phyloP scores from a whole-genome alignment of 2,329 filamentous ascomycete genomes.

The Alternaria longipes region DNA sequence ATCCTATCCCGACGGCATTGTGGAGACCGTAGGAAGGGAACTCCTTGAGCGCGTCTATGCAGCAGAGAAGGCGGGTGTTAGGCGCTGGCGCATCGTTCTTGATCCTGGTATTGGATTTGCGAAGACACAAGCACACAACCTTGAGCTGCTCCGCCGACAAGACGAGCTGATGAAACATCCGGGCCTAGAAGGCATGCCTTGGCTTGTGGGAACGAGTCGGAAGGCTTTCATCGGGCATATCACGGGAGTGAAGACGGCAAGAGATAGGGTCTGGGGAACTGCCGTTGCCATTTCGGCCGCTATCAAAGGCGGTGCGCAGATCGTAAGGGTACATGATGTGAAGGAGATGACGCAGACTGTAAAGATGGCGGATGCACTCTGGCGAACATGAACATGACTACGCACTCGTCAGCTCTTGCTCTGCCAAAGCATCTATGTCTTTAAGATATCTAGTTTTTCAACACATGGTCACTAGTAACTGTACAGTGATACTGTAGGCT shows the following conservation, averaged over 20 bases:
- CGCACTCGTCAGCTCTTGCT: too few relatives aligned
- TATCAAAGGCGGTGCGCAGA: constrained; percentile 85
- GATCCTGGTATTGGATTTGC: constrained; percentile 96
- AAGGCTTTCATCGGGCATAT: constrained; percentile 89
- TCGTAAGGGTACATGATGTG: constrained; percentile 92
- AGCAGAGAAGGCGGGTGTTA: constrained; percentile 82
- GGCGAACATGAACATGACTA: constrained; percentile 57
- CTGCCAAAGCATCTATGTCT: too few relatives aligned
- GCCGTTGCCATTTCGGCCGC: constrained; percentile 87
- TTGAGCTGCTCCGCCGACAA: constrained; percentile 77
- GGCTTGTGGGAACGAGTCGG: constrained; percentile 87
- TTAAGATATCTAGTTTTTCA: too few relatives aligned
- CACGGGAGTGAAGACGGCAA: constrained; percentile 76
- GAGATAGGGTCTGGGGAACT: constrained; percentile 82
- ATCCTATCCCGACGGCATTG: constrained; percentile 72
- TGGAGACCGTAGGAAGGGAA: constrained; percentile 72
- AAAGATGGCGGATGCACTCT: constrained; percentile 93
- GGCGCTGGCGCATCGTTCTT: constrained; percentile 92
- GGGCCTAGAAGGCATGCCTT: constrained; percentile 76
- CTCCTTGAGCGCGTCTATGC: constrained; percentile 74
- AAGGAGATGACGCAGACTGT: constrained; percentile 84
- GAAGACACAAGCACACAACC: constrained; percentile 81
- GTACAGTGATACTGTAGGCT: too few relatives aligned
- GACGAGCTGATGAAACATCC: constrained; percentile 61
- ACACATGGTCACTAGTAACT: too few relatives aligned